A percentile compares a stretch with the other conserved stretches of the same genome.
phyloP scores from a whole-genome alignment of 2,329 filamentous ascomycete species.

The Aspergillus uvarum region DNA sequence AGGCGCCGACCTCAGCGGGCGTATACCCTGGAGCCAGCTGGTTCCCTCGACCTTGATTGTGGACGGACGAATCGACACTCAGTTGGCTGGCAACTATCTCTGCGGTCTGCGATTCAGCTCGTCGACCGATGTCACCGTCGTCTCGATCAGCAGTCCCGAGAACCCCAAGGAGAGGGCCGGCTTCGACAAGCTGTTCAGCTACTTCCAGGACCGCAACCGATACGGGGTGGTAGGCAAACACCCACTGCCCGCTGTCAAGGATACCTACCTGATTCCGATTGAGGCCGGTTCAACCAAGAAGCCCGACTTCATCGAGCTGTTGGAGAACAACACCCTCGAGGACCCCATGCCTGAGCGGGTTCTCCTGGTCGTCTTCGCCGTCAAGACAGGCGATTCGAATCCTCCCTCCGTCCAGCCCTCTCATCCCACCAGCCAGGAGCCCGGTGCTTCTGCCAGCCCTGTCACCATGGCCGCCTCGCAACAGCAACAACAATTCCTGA shows the following conservation, averaged over 20 bases:
- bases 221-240: slow-evolving; percentile 87
- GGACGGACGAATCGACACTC: slow-evolving; percentile 70
- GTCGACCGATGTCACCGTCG: slow-evolving; percentile 79
- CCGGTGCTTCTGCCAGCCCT: slow-evolving; percentile 34
- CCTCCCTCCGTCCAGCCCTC: slow-evolving; percentile 43
- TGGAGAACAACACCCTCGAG: slow-evolving; percentile 81
- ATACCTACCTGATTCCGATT: slow-evolving; percentile 88
- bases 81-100: slow-evolving; percentile 85
- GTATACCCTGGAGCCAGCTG: slow-evolving; percentile 70
- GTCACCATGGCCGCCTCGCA: slow-evolving; percentile 32
- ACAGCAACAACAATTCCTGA: slow-evolving; percentile 28
- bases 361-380: slow-evolving; percentile 81
- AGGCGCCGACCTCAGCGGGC: slow-evolving; percentile 72
- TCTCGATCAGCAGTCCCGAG: slow-evolving; percentile 66
- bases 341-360: slow-evolving; percentile 70
- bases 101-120: slow-evolving; percentile 80
- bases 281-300: slow-evolving; percentile 66
- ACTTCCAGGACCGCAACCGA: slow-evolving; percentile 77
- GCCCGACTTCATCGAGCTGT: slow-evolving; percentile 82
- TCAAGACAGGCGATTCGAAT: slow-evolving; percentile 59
- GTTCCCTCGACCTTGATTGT: slow-evolving; percentile 66
- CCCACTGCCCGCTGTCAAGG: slow-evolving; percentile 71
- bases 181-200: slow-evolving; percentile 79
- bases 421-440: slow-evolving; percentile 38
- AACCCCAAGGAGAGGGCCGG: slow-evolving; percentile 57